A percentile compares a stretch with the other conserved stretches of the same genome.
phyloP scores from a whole-genome alignment of 306 rosid genomes.

The Trifolium fragiferum region DNA sequence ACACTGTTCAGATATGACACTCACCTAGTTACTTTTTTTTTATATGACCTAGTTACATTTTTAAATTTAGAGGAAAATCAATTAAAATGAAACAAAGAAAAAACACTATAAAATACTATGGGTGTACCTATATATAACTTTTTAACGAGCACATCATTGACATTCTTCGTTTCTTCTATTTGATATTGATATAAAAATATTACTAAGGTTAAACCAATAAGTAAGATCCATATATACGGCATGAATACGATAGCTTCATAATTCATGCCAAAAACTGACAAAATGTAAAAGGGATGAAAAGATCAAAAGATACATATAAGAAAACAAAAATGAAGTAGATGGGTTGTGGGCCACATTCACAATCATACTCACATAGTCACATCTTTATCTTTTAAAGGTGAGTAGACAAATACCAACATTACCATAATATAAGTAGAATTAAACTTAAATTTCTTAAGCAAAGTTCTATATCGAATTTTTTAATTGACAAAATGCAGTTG shows the following conservation, averaged over 20 bases:
- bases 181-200: neutral
- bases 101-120: neutral
- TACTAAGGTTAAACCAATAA: conserved; percentile 4
- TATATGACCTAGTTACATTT: neutral
- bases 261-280: conserved; percentile 41
- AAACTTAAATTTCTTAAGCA: too few relatives aligned
- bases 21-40: too few relatives aligned
- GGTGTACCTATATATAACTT: conserved; percentile 3
- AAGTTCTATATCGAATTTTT: too few relatives aligned
- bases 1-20: neutral
- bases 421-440: too few relatives aligned
- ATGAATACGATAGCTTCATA: conserved; percentile 14
- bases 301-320: conserved; percentile 32
- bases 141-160: conserved; percentile 5
- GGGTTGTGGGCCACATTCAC: conserved; percentile 46
- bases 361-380: conserved; percentile 3
- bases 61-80: neutral
- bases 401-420: conserved; percentile 27
- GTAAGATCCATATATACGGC: conserved; percentile 6
- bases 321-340: conserved; percentile 13
- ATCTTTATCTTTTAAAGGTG: neutral
- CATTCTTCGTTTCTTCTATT: neutral
- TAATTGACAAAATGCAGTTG: too few relatives aligned
- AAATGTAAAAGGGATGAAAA: conserved; percentile 33
- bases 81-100: neutral